Conservation (phyloP, 805 yeast species). For the Barnettozyma sp. region DNA sequence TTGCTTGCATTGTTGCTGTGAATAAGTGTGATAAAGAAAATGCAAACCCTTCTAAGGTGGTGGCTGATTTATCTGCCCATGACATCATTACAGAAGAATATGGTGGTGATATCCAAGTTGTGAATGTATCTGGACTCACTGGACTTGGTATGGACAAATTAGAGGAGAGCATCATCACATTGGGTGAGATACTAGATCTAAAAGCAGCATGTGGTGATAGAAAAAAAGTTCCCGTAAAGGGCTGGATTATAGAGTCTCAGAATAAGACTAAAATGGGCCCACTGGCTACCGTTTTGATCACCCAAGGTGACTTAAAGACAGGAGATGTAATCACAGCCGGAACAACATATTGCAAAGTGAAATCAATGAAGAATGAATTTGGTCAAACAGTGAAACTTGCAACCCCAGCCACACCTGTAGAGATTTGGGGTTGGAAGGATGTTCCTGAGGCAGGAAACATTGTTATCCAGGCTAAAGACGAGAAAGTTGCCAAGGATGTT, state of each 20-base stretch:
- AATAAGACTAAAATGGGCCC: conserved; percentile 77
- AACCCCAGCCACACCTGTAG: conserved; percentile 85
- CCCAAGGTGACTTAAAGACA: conserved; percentile 64
- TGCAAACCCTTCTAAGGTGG: conserved; percentile 66
- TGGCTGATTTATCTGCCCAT: conserved; percentile 66
- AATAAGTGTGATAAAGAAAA: conserved; percentile 86
- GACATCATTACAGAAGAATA: conserved; percentile 85
- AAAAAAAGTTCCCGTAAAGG: conserved; percentile 52
- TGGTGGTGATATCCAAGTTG: conserved; percentile 93
- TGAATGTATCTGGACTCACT: conserved; percentile 81
- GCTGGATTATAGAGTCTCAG: conserved; percentile 85
- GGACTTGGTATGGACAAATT: conserved; percentile 85
- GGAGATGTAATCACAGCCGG: conserved; percentile 85
- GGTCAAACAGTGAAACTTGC: conserved; percentile 61
- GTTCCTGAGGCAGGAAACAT: conserved; percentile 88
- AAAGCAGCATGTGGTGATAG: conserved; percentile 44
- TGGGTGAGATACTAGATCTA: conserved; percentile 78
- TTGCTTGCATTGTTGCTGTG: conserved; percentile 83
- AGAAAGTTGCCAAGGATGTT: conserved; percentile 69
- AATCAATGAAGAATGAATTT: conserved; percentile 66
- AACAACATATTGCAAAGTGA: conserved; percentile 75
- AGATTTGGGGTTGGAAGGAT: conserved; percentile 90
- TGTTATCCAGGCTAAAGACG: conserved; percentile 68
- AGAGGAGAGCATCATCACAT: conserved; percentile 81
- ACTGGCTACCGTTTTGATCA: conserved; percentile 77